phyloP scores from a whole-genome alignment of 1,284 basidiomycete species.

The Coniophora puteana region DNA sequence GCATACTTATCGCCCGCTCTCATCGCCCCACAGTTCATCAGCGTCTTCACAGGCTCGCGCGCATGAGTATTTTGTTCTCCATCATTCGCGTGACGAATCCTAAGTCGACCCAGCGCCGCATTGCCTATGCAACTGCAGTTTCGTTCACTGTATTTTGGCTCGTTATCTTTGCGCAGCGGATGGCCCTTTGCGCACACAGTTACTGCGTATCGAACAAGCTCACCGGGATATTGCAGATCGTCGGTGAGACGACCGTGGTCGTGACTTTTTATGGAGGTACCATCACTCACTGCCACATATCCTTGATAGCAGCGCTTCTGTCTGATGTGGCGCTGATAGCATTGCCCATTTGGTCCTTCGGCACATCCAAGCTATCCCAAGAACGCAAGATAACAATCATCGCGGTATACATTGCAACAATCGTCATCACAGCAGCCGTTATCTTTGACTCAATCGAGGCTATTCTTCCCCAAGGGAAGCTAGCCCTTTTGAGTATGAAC shows the following conservation, averaged over 20 bases:
- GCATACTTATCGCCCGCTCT: background rate
- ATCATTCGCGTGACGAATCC: conserved; percentile 11
- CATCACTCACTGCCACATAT: too few relatives aligned
- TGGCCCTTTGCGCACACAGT: conserved; percentile 5
- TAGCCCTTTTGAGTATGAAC: too few relatives aligned
- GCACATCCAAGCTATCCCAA: too few relatives aligned
- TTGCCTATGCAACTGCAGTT: conserved; percentile 4
- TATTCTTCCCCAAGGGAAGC: too few relatives aligned
- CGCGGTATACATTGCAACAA: too few relatives aligned
- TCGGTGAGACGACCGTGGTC: conserved; percentile 7
- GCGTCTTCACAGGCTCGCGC: conserved; percentile 5
- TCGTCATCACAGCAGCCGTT: too few relatives aligned
- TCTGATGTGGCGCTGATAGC: too few relatives aligned
- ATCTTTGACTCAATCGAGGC: too few relatives aligned
- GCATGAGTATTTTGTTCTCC: conserved; percentile 12
- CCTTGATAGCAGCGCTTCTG: too few relatives aligned
- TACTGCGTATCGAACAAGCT: background rate
- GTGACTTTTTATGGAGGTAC: too few relatives aligned
- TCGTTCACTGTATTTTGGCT: conserved; percentile 7
- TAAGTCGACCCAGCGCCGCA: background rate
- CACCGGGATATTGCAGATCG: conserved; percentile 8
- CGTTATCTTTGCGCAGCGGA: conserved; percentile 2
- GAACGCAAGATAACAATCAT: too few relatives aligned
- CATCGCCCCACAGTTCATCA: background rate
- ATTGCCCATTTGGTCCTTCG: too few relatives aligned